Evolutionary conservation across 805 yeast species (phyloP), one percentile per base, ranked within the genome.

Genomic region (Barnettozyma salicaria): DNA sequence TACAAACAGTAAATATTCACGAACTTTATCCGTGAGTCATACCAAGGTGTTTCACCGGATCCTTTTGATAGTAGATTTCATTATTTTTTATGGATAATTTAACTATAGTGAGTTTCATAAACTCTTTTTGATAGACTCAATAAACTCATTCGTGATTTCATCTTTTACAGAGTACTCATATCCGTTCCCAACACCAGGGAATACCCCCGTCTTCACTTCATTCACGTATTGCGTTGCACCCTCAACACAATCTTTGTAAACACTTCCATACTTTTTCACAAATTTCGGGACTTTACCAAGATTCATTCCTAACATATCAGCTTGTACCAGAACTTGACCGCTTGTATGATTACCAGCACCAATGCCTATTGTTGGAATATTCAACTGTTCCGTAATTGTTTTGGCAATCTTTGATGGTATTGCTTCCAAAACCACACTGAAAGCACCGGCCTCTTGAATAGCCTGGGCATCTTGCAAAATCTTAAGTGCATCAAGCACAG

Each of bases 301-400:
- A 2, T 61, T 32, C 84, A 80, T 74, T 1, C 96, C 96, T 22
- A 90, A 63, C 61, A 85, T 52, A 55, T 90, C 98, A 4, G 85
- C 74, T 58, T 83, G 78, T 0, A 90, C 98, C 26, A 90, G 67
- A 1, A 90, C 96, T 58, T 92, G 97, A 0, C 96, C 97, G 24
- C 84, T 74, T 7, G 90, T 80, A 7, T 63, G 63, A 17, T 77
- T 74, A 1, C 98, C 97, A 0, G 97, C 96, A 5, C 98, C 98
- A 33, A 90, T 90, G 4, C 98, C 98, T 47, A 90, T 88, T 1
- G 94, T 84, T 0, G 97, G 97, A 1, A 90, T 67, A 1, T 55
- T 34, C 22, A 88, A 56, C 11, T 65, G 62, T 2, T 66, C 55
- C 0, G 96, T 83, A 20, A 92, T 75, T 39, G 65, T 63, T 30